Evolutionary conservation across 2,329 filamentous ascomycete genomes (phyloP).

Genomic region (Cryphonectria japonica): DNA sequence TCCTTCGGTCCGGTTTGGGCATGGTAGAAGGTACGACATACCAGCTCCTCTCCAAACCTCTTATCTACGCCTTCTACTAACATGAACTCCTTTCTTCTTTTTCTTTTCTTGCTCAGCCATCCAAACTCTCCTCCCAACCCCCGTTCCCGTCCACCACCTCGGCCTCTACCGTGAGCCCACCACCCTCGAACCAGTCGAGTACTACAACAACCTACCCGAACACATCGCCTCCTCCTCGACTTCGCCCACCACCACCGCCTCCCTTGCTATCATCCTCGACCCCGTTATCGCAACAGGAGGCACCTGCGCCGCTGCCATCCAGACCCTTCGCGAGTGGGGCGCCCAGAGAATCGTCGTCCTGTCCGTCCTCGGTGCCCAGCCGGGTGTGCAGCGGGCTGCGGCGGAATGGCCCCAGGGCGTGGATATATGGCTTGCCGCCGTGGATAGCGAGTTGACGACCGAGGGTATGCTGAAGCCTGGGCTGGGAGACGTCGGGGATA

Average conservation of each 20-base stretch:
- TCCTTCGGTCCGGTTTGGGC: constrained; percentile 86
- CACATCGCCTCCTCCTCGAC: constrained; percentile 51
- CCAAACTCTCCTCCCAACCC: constrained; percentile 77
- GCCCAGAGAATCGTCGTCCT: constrained; percentile 80
- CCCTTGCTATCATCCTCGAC: constrained; percentile 76
- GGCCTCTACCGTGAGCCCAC: constrained; percentile 91
- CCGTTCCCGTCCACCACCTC: constrained; percentile 88
- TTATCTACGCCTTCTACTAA: neutral
- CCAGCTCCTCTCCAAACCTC: neutral
- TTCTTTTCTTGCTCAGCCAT: constrained; percentile 56
- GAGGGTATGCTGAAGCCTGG: constrained; percentile 90
- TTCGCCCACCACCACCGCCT: constrained; percentile 25
- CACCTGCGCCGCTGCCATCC: constrained; percentile 86
- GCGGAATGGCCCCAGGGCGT: constrained; percentile 77
- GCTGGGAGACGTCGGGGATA: constrained; percentile 86
- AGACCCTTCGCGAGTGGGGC: constrained; percentile 88
- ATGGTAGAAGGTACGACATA: constrained; percentile 76
- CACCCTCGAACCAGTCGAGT: constrained; percentile 88
- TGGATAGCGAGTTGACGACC: constrained; percentile 75
- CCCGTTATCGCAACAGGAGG: constrained; percentile 93
- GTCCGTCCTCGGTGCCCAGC: constrained; percentile 71
- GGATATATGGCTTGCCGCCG: constrained; percentile 80
- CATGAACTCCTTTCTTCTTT: neutral
- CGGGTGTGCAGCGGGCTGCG: constrained; percentile 73
- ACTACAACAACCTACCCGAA: constrained; percentile 96